Percentiles rank a stretch among this genome's conserved stretches.
These are phyloP conservation scores for Cladosporium cucumerinum DNA, from an alignment of 2,329 filamentous ascomycete genomes.

Conservation along the genomic window DNA sequence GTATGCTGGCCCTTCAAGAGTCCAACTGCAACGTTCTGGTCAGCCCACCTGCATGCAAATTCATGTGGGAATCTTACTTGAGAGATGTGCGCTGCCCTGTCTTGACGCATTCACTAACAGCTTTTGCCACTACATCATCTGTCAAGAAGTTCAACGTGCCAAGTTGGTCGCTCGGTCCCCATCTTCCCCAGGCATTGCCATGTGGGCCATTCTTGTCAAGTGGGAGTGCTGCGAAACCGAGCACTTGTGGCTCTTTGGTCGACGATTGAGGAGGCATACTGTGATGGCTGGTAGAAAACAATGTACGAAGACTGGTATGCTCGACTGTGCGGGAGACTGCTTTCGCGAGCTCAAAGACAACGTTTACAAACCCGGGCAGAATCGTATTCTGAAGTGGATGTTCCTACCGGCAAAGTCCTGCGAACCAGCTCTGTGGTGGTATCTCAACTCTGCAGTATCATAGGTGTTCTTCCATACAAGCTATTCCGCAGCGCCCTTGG, in stretches of 20 bases:
- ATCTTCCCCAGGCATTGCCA: slow-evolving; percentile 38
- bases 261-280: not conserved
- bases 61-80: not conserved
- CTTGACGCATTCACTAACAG: slow-evolving; percentile 33
- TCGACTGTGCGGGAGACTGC: not conserved
- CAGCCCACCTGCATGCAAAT: not conserved
- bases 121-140: slow-evolving; percentile 39
- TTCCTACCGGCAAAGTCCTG: not conserved
- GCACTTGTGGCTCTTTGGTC: not conserved
- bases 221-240: slow-evolving; percentile 35
- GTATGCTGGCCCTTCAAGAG: not conserved
- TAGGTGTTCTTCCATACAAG: not conserved
- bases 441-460: not conserved
- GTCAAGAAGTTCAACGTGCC: slow-evolving; percentile 61
- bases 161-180: slow-evolving; percentile 54
- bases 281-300: not conserved
- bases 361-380: not conserved
- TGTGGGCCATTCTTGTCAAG: slow-evolving; percentile 46
- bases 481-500: not conserved
- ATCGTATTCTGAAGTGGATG: not conserved
- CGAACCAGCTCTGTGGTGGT: not conserved
- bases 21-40: not conserved
- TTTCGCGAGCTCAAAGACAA: not conserved
- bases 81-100: not conserved
- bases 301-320: not conserved